Base-by-base conservation (phyloP, 2,329 filamentous ascomycete species). In the Aureobasidium sp. region DNA sequence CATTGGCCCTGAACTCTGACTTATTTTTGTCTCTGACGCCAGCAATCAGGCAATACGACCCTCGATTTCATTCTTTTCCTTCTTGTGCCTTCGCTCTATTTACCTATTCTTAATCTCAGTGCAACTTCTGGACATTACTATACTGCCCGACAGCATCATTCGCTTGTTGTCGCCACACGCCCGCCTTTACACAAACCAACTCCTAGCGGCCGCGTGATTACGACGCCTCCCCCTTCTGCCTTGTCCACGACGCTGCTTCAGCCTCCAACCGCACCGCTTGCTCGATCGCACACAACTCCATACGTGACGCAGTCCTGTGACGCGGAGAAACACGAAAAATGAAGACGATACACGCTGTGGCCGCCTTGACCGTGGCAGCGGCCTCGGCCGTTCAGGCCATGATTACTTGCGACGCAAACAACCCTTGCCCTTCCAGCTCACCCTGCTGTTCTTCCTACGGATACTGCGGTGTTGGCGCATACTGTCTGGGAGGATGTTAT, bases 401-500 rank as follows among this genome's bases (percentile, higher is more conserved):
- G 41, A 66, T 67, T 24, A 71, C 65, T n/a, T 74, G 72, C 65
- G 68, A 68, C 48, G 63, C 65, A 7, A 65, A 68, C 63, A 69
- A 66, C 53, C 66, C 65, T 32, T 74, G 73, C 57, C 72, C 72
- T 5, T 55, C 65, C 34, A 66, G 67, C 57, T 61, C 72, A 32
- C 73, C 73, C 26, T 74, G 73, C 69, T 74, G 73, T 60, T 74
- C 72, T 12, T 69, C 94, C 76, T 97, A 97, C 76, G 90, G 90
- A 69, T 82, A 61, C 75, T 97, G 94, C 71, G 94, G 93, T 78
- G 86, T 92, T 62, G 94, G 94, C 70, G 94, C 92, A 62, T 97
- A 89, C 82, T 99, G 94, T 72, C 84, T 99, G 24, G 94, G 94
- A 70, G 94, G 94, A 66, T 99, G 94, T 79, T 93, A 97, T 73